phyloP scores from a whole-genome alignment of 2,329 filamentous ascomycete species.

The Penicillium sclerotiorum region DNA sequence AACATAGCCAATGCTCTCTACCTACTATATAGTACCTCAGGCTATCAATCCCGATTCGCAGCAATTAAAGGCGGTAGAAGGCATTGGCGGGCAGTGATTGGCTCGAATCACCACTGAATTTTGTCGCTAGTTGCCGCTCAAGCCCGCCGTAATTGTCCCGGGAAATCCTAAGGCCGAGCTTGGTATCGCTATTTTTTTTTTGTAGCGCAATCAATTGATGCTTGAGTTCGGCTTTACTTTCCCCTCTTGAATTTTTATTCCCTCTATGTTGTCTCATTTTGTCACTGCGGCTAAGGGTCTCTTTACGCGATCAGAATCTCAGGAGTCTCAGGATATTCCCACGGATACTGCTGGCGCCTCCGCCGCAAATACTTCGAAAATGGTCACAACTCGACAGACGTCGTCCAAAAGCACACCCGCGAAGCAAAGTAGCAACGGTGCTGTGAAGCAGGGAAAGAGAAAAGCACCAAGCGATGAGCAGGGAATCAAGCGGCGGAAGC shows the following conservation, averaged over 20 bases:
- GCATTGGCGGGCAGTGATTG: no score
- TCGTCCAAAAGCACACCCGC: slow-evolving; percentile 16
- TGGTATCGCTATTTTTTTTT: slow-evolving; percentile 28
- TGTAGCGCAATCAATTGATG: slow-evolving; percentile 12
- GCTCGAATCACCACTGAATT: no score
- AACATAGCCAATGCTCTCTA: no score
- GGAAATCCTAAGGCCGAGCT: slow-evolving; percentile 28
- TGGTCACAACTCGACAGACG: slow-evolving; percentile 39
- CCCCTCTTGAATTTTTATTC: slow-evolving; percentile 4
- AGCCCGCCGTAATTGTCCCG: slow-evolving; percentile 10
- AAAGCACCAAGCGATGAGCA: slow-evolving; percentile 33
- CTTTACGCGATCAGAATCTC: slow-evolving; percentile 37
- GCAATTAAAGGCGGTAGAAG: no score
- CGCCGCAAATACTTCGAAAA: slow-evolving; percentile 28
- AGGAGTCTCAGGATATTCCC: slow-evolving; percentile 20
- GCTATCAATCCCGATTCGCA: no score
- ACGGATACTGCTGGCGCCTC: slow-evolving; percentile 14
- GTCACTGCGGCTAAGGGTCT: slow-evolving; percentile 47
- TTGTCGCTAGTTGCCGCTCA: no score
- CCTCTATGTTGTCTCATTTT: slow-evolving; percentile 46
- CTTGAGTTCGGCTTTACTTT: no score
- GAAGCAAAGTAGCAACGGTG: slow-evolving; percentile 17
- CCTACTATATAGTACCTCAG: no score
- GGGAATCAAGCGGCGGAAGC: slow-evolving; percentile 40
- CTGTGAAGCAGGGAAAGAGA: slow-evolving; percentile 35